These are phyloP conservation scores for Penicillium mononematosum DNA, from an alignment of 495 filamentous ascomycete species.

Conservation along the genomic window DNA sequence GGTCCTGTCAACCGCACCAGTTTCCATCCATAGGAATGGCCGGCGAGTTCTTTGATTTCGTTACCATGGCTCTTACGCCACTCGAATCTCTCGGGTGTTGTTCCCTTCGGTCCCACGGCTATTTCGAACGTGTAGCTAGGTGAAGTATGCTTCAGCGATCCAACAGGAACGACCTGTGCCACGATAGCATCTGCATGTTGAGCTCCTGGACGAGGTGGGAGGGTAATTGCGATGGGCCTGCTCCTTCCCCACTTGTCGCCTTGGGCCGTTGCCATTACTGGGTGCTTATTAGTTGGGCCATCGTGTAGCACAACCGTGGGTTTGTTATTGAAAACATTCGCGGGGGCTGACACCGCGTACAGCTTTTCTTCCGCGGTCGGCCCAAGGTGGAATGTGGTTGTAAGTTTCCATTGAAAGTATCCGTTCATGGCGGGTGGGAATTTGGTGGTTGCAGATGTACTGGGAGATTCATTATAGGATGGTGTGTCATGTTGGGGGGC, in stretches of 20 bases:
- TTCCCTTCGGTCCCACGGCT: constrained; percentile 6
- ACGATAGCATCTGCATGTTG: not conserved
- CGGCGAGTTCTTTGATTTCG: constrained; percentile 20
- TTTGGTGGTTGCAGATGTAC: constrained; percentile 8
- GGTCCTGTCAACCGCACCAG: constrained; percentile 16
- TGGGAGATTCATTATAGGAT: not conserved
- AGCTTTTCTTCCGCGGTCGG: constrained; percentile 19
- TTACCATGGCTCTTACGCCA: constrained; percentile 19
- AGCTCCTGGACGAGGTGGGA: not conserved
- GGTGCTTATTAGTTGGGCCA: constrained; percentile 13
- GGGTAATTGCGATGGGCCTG: not conserved
- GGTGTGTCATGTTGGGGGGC: not conserved
- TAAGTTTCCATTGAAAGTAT: constrained; percentile 21
- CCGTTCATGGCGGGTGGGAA: constrained; percentile 20
- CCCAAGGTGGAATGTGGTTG: constrained; percentile 19
- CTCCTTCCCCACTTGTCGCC: constrained; percentile 7
- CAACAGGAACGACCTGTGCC: not conserved
- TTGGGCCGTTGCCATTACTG: constrained; percentile 6
- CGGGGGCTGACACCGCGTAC: constrained; percentile 11
- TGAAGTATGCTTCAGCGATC: not conserved
- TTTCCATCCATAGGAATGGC: constrained; percentile 16
- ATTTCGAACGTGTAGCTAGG: constrained; percentile 13
- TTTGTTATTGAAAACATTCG: not conserved
- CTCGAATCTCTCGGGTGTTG: constrained; percentile 13
- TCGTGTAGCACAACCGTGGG: constrained; percentile 11